Conservation (phyloP, 768 basidiomycete species). For the Mycena maculata region DNA sequence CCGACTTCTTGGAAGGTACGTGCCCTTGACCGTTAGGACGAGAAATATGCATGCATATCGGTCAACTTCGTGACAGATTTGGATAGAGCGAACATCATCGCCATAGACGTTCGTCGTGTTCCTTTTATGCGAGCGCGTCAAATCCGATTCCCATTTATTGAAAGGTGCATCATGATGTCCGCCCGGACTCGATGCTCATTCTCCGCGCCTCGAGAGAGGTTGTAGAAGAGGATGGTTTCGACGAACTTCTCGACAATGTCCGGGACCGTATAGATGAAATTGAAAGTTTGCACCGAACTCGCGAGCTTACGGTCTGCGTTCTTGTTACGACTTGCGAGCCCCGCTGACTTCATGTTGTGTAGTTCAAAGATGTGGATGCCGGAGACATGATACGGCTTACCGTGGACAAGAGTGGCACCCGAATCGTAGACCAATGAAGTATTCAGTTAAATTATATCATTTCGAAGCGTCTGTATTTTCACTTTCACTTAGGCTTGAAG, state of each 20-base stretch:
- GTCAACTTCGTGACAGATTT: constrained; percentile 55
- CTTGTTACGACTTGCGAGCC: constrained; percentile 20
- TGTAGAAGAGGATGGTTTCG: constrained; percentile 80
- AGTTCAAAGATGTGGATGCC: constrained; percentile 64
- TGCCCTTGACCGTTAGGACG: constrained; percentile 9
- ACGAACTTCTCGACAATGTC: constrained; percentile 79
- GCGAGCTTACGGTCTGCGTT: constrained; percentile 74
- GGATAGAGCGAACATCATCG: constrained; percentile 77
- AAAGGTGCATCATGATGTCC: constrained; percentile 79
- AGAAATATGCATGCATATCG: constrained; percentile 9
- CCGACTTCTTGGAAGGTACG: constrained; percentile 84
- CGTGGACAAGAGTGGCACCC: constrained; percentile 68
- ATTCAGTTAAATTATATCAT: neutral
- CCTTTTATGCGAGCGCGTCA: neutral
- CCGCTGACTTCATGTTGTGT: constrained; percentile 25
- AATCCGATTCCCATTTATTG: constrained; percentile 22
- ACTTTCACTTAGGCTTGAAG: no score
- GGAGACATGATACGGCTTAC: constrained; percentile 63
- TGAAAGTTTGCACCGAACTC: constrained; percentile 83
- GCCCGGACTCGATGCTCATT: constrained; percentile 83
- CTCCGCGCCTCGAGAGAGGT: constrained; percentile 79
- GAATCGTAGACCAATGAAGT: constrained; percentile 40
- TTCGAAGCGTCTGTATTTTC: no score
- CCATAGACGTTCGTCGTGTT: constrained; percentile 74
- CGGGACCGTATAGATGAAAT: constrained; percentile 86